These are phyloP conservation scores for Lycium ferocissimum DNA, from an alignment of 257 asterid species.

Conservation along the genomic window DNA sequence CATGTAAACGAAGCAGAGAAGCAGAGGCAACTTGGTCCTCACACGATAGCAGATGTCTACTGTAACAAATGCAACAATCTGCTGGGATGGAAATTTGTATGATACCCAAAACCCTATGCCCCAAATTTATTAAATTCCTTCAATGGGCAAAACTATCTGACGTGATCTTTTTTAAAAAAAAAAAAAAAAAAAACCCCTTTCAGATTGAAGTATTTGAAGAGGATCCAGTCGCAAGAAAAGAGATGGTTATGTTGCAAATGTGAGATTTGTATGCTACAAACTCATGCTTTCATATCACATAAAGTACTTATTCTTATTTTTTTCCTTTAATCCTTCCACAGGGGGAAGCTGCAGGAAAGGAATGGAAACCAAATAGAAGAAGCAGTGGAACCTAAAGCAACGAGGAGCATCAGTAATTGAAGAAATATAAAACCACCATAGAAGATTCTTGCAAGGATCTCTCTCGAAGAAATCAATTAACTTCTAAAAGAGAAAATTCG, in stretches of 20 bases:
- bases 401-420: not conserved
- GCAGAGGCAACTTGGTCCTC: slow-evolving; percentile 16
- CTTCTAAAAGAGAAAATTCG: not conserved
- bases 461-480: slow-evolving; percentile 11
- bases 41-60: not conserved
- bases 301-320: not conserved
- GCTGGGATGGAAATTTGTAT: slow-evolving; percentile 33
- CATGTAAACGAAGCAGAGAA: not conserved
- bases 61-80: slow-evolving; percentile 18
- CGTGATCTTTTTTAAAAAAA: not conserved
- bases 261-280: not conserved
- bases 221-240: not conserved
- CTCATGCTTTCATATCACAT: not conserved
- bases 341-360: slow-evolving; percentile 24
- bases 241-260: not conserved
- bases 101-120: not conserved
- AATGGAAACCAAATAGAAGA: slow-evolving; percentile 17
- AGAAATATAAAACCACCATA: not conserved
- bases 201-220: slow-evolving; percentile 25
- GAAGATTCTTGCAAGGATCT: not conserved
- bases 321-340: not conserved
- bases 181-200: not conserved
- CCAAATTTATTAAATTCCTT: not conserved
- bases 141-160: not conserved
- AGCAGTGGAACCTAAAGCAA: not conserved